These are phyloP conservation scores for Zygoascus ofunaensis DNA, from an alignment of 805 yeast genomes.

Conservation along the genomic window DNA sequence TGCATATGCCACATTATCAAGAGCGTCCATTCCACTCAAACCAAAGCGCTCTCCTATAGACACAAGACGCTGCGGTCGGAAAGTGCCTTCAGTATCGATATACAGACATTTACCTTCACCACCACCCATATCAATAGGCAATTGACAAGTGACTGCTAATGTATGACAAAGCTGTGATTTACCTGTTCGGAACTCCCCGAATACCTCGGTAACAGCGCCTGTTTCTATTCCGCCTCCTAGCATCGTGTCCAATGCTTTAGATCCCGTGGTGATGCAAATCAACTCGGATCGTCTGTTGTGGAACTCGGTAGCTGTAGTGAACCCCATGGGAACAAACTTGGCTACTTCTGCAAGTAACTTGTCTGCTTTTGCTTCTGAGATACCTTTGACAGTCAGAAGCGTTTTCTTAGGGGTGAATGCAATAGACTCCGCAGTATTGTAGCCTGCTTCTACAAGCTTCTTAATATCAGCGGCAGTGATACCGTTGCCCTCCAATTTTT, in stretches of 20 bases:
- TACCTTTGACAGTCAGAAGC: conserved; percentile 73
- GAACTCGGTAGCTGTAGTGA: conserved; percentile 93
- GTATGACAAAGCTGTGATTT: conserved; percentile 96
- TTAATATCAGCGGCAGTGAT: conserved; percentile 69
- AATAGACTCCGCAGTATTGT: conserved; percentile 81
- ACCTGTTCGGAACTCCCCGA: conserved; percentile 97
- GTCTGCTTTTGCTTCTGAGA: conserved; percentile 92
- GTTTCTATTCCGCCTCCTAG: conserved; percentile 97
- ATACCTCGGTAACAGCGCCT: conserved; percentile 91
- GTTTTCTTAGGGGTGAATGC: conserved; percentile 80
- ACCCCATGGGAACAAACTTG: conserved; percentile 86
- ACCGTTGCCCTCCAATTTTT: conserved; percentile 43
- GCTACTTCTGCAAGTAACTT: conserved; percentile 74
- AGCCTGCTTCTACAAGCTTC: conserved; percentile 74
- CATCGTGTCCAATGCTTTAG: conserved; percentile 84
- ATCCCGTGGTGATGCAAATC: conserved; percentile 90
- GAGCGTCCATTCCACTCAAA: conserved; percentile 83
- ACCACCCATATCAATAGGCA: conserved; percentile 95
- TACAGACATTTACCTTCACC: conserved; percentile 96
- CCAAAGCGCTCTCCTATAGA: conserved; percentile 90
- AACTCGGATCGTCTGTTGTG: conserved; percentile 83
- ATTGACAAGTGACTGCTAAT: conserved; percentile 89
- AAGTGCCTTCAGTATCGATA: conserved; percentile 96
- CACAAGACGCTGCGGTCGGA: conserved; percentile 81
- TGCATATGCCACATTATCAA: conserved; percentile 95